Evolutionary conservation across 225 moss, liverwort and hornwort species (phyloP).

Genomic region (Physcomitrium patens): DNA sequence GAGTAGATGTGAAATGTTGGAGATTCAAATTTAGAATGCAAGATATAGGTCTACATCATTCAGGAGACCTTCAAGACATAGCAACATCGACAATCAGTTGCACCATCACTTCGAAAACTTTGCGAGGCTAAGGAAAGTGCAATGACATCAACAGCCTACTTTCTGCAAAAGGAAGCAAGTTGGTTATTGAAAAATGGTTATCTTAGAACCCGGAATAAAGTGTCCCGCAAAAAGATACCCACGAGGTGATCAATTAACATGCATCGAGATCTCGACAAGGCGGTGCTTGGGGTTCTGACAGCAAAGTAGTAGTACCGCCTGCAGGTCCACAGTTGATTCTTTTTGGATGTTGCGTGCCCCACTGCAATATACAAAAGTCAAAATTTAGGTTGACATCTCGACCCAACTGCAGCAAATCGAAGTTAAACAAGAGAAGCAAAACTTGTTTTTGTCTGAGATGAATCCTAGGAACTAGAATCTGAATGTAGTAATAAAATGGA

Average conservation of each 20-base stretch:
- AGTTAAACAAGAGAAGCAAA: not conserved
- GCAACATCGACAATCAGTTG: not conserved
- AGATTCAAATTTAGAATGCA: no score
- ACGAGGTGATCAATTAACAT: constrained; percentile 40
- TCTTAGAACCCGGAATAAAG: constrained; percentile 25
- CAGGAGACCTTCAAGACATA: not conserved
- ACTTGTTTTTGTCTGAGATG: not conserved
- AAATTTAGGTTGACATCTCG: constrained; percentile 10
- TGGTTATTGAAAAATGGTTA: constrained; percentile 33
- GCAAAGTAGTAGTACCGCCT: constrained; percentile 76
- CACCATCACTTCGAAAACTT: not conserved
- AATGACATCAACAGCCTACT: not conserved
- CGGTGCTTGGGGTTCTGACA: constrained; percentile 70
- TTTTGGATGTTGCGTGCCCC: constrained; percentile 81
- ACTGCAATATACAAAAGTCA: constrained; percentile 46
- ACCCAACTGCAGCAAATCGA: not conserved
- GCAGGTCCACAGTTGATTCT: constrained; percentile 80
- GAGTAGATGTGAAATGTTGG: no score
- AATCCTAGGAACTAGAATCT: not conserved
- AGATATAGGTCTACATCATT: no score
- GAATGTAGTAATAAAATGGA: not conserved
- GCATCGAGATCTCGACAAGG: constrained; percentile 77
- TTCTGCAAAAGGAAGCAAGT: not conserved
- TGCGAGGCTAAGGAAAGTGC: not conserved
- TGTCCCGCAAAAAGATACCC: constrained; percentile 8